Conservation (phyloP, 495 filamentous ascomycete genomes). For the Bombardia bombarda region DNA sequence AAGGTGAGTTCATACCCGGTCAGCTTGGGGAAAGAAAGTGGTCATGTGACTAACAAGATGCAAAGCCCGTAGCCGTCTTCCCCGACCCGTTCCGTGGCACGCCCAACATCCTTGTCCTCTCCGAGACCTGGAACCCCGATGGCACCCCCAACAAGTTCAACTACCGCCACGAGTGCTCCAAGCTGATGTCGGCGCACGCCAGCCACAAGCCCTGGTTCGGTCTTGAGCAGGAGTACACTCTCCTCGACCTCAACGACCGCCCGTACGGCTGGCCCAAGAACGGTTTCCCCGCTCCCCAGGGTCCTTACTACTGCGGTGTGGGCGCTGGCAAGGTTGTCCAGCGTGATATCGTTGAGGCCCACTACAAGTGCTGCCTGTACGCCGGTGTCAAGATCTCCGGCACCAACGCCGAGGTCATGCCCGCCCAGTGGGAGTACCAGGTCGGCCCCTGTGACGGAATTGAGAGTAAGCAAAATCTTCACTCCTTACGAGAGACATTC, state of each 20-base stretch:
- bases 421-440: conserved; percentile 99
- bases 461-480: conserved; percentile 32
- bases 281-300: conserved; percentile 90
- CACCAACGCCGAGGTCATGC: conserved; percentile 93
- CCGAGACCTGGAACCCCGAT: conserved; percentile 93
- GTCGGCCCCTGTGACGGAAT: conserved; percentile 92
- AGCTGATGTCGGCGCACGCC: conserved; percentile 82
- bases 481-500: neutral
- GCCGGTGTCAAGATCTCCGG: conserved; percentile 90
- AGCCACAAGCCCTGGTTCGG: conserved; percentile 91
- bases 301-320: conserved; percentile 98
- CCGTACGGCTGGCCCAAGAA: conserved; percentile 80
- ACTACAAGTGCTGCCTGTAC: conserved; percentile 96
- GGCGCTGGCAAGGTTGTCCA: conserved; percentile 96
- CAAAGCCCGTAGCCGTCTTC: conserved; percentile 68
- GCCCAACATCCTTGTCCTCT: conserved; percentile 90
- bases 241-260: conserved; percentile 72
- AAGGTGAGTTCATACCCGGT: conserved; percentile 6
- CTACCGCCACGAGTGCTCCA: conserved; percentile 58
- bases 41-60: too few species aligned
- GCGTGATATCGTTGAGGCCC: conserved; percentile 96
- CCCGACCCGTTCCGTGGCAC: conserved; percentile 62
- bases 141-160: conserved; percentile 98
- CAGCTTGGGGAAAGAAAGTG: too few species aligned
- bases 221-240: conserved; percentile 78